A percentile compares a stretch with the other conserved stretches of the same genome.
These are phyloP conservation scores for Rhamnella rubrinervis DNA, from an alignment of 331 rosid species.

Conservation along the genomic window DNA sequence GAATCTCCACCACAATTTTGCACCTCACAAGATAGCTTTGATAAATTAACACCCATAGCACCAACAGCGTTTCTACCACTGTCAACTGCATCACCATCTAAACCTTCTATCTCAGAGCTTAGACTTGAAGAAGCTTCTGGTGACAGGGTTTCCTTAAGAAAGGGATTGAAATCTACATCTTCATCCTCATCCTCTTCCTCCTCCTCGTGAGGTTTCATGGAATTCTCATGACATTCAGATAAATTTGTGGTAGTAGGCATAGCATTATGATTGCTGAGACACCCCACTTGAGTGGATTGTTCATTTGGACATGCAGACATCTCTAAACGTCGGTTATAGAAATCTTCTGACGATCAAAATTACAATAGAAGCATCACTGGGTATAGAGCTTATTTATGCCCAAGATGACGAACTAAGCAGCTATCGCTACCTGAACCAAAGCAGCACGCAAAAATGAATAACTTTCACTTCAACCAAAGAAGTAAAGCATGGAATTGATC, in stretches of 20 bases:
- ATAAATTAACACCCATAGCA: conserved; percentile 27
- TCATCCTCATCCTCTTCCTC: conserved; percentile 76
- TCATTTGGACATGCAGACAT: conserved; percentile 45
- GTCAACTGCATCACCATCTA: conserved; percentile 52
- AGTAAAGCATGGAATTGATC: not conserved
- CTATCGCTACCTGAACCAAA: conserved; percentile 7
- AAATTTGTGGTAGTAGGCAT: not conserved
- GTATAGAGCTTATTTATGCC: not conserved
- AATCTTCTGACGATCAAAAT: conserved; percentile 9
- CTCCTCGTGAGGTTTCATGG: conserved; percentile 40
- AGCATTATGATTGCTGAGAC: conserved; percentile 27
- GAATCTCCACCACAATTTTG: conserved; percentile 33
- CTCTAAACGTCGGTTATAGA: conserved; percentile 21
- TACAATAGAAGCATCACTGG: conserved; percentile 19
- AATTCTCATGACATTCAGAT: conserved; percentile 30
- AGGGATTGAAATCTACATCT: conserved; percentile 80
- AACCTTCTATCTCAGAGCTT: conserved; percentile 82
- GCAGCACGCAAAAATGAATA: not conserved
- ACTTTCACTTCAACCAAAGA: not conserved
- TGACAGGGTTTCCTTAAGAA: conserved; percentile 62
- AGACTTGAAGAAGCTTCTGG: conserved; percentile 85
- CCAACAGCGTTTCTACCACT: conserved; percentile 22
- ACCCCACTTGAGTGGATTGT: conserved; percentile 32
- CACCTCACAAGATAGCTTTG: conserved; percentile 25
- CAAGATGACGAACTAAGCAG: not conserved